A percentile compares a stretch with the other conserved stretches of the same genome.
Conservation (phyloP, 306 rosid genomes). For the Pterocarpus santalinus region DNA sequence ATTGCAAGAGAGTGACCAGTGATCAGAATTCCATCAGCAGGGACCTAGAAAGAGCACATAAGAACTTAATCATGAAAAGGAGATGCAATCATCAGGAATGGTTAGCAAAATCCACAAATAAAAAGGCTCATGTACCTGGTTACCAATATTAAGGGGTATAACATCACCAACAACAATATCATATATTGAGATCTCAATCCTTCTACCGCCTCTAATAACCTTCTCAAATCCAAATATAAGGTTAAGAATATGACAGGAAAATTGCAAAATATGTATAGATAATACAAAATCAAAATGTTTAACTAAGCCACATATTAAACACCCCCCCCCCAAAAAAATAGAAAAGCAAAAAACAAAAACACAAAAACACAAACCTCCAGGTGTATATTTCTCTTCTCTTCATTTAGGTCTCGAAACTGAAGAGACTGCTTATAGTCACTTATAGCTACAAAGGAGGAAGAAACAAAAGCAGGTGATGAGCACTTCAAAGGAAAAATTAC, state of each 20-base stretch:
- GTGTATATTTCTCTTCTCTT: conserved; percentile 94
- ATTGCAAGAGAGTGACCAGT: conserved; percentile 88
- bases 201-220: conserved; percentile 91
- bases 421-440: conserved; percentile 97
- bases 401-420: conserved; percentile 91
- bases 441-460: conserved; percentile 61
- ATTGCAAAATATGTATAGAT: background rate
- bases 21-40: conserved; percentile 89
- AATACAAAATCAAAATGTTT: background rate
- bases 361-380: conserved; percentile 68
- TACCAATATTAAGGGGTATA: conserved; percentile 84
- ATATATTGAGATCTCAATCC: conserved; percentile 87
- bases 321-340: background rate
- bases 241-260: conserved; percentile 33
- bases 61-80: conserved; percentile 29
- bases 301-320: background rate
- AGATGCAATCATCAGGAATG: conserved; percentile 30
- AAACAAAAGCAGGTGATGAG: conserved; percentile 5
- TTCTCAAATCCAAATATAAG: conserved; percentile 40
- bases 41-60: conserved; percentile 66
- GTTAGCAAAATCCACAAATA: conserved; percentile 36
- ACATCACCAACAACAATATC: conserved; percentile 96
- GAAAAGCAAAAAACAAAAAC: background rate
- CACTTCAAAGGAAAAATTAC: conserved; percentile 15
- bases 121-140: conserved; percentile 65